Percentiles rank a stretch among this genome's conserved stretches.
Conservation (phyloP, 768 basidiomycete species). For the Suillus americanus region DNA sequence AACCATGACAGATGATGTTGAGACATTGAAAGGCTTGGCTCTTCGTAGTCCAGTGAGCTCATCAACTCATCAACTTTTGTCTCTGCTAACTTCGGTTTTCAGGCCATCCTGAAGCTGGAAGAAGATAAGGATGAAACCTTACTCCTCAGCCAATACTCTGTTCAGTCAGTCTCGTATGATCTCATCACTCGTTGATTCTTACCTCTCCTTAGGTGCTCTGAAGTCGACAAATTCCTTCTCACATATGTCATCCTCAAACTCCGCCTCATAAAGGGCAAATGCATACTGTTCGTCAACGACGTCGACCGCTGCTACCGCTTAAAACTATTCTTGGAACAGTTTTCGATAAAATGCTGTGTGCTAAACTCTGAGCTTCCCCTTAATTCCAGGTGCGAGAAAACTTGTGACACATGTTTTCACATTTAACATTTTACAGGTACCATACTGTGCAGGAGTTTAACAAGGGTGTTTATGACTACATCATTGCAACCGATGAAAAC, state of each 20-base stretch:
- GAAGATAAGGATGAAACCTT: conserved; percentile 84
- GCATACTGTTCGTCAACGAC: conserved; percentile 94
- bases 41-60: conserved; percentile 80
- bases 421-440: conserved; percentile 51
- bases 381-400: conserved; percentile 69
- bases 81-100: neutral
- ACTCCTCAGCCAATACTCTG: conserved; percentile 82
- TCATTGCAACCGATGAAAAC: conserved; percentile 95
- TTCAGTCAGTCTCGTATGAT: conserved; percentile 47
- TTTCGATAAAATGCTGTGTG: conserved; percentile 94
- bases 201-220: conserved; percentile 61
- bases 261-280: conserved; percentile 93
- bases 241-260: conserved; percentile 96
- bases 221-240: conserved; percentile 96
- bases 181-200: conserved; percentile 3
- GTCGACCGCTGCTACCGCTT: conserved; percentile 93
- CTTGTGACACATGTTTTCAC: neutral
- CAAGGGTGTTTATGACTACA: conserved; percentile 96
- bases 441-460: conserved; percentile 99
- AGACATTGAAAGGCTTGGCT: conserved; percentile 83
- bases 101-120: conserved; percentile 87
- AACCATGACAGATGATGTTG: conserved; percentile 96
- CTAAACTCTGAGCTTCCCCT: conserved; percentile 94
- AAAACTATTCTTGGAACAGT: conserved; percentile 98
- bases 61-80: neutral